Evolutionary conservation across 2,329 filamentous ascomycete genomes (phyloP), one percentile per base, ranked within the genome.

Genomic region (Alternaria brassicicola): DNA sequence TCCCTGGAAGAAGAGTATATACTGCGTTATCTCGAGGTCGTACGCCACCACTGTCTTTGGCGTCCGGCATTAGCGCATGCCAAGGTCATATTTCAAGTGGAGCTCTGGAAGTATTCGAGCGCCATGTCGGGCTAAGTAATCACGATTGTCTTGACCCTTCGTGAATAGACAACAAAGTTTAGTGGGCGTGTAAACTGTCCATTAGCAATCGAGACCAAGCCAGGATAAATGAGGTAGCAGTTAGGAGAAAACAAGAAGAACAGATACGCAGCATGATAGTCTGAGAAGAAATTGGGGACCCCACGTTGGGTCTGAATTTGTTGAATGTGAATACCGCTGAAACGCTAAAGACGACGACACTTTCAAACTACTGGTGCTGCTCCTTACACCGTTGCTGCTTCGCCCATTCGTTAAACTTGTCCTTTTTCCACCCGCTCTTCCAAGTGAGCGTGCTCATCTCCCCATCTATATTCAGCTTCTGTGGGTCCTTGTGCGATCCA

Each of bases 401-500:
- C 7, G 69, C 68, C 70, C 69, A 76, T 4, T 52, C 46, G 28
- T 64, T 57, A 35, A 76, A 75, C 30, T 59, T 64, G 2, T 66
- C 65, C 47, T 72, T 74, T 35, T 59, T 66, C 72, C 72, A 76
- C 15, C 73, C 73, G 39, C 73, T 76, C 54, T 59, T 68, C 72
- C 70, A 75, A 8, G 43, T 65, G 30, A 59, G 46, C 12, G 52
- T 36, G 10, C 33, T 58, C 8, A 42, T 47, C 36, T 63, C 57
- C 1, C 64, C 66, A 21, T 68, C 52, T 9, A 64, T 45, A 6
- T 60, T 43, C 26, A 61, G 17, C 21, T 64, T 47, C 15, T 66
- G 56, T 3, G 67, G 59, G 10, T 59, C 63, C 5, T 59, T 46
- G 28, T 68, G 57, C 12, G 28, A 17, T 1, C 72, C 73, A 30